Evolutionary conservation across 805 yeast species (phyloP).

Genomic region (Teunomyces barrocoloradensis): DNA sequence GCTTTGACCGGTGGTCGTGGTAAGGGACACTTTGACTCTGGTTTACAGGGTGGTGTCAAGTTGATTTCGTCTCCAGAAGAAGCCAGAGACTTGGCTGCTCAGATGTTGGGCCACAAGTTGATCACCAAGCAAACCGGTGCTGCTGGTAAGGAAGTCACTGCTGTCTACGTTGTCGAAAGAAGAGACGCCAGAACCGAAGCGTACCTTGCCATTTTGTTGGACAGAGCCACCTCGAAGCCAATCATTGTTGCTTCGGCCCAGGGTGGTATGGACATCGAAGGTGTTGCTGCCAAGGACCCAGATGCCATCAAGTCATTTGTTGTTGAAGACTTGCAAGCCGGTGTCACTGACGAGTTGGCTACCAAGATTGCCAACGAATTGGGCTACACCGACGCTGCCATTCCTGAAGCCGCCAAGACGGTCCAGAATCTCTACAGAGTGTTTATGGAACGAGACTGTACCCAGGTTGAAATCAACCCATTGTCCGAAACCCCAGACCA

Average conservation of each 20-base stretch:
- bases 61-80: constrained; percentile 81
- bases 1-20: constrained; percentile 99
- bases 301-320: constrained; percentile 86
- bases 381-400: constrained; percentile 77
- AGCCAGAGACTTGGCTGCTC: constrained; percentile 78
- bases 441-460: constrained; percentile 88
- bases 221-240: constrained; percentile 87
- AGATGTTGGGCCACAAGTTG: constrained; percentile 90
- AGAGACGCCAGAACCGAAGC: constrained; percentile 94
- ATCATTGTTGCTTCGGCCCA: constrained; percentile 93
- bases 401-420: constrained; percentile 83
- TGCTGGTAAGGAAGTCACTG: constrained; percentile 94
- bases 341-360: constrained; percentile 79
- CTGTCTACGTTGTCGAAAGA: constrained; percentile 93
- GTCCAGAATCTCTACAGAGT: constrained; percentile 85
- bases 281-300: constrained; percentile 91
- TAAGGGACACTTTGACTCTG: constrained; percentile 95
- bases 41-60: constrained; percentile 95
- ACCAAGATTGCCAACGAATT: constrained; percentile 70
- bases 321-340: constrained; percentile 63
- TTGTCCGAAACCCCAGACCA: constrained; percentile 88
- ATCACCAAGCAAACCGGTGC: constrained; percentile 98
- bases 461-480: constrained; percentile 98
- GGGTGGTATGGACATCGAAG: constrained; percentile 99
- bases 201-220: constrained; percentile 90